Evolutionary conservation across 768 basidiomycete genomes (phyloP).

Genomic region (Phlegmacium glaucopus): DNA sequence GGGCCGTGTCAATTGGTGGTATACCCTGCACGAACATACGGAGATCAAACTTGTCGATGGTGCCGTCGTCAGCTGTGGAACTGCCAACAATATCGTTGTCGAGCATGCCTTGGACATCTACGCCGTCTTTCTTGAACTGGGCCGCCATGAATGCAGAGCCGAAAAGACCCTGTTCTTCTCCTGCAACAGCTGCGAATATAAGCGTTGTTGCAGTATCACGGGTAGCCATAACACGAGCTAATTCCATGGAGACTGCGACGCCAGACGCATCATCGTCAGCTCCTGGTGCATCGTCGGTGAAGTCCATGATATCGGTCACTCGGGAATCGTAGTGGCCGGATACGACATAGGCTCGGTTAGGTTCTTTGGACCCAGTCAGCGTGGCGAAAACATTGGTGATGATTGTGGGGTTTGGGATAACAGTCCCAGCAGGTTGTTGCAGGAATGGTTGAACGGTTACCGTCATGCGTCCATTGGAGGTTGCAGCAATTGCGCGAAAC

Average conservation of each 20-base stretch:
- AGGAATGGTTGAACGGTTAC: constrained; percentile 48
- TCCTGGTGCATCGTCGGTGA: constrained; percentile 44
- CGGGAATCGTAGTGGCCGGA: constrained; percentile 57
- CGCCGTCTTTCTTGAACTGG: constrained; percentile 35
- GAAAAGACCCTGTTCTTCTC: constrained; percentile 51
- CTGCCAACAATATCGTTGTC: constrained; percentile 58
- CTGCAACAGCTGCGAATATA: constrained; percentile 48
- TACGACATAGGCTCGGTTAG: constrained; percentile 49
- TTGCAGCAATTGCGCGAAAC: constrained; percentile 35
- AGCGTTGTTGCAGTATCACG: constrained; percentile 46
- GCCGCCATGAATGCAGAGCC: constrained; percentile 47
- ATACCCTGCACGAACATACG: constrained; percentile 52
- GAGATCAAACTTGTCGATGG: constrained; percentile 43
- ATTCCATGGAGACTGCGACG: constrained; percentile 52
- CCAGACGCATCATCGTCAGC: constrained; percentile 55
- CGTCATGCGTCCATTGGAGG: constrained; percentile 38
- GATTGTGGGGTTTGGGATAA: constrained; percentile 36
- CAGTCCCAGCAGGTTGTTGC: constrained; percentile 22
- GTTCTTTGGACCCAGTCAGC: constrained; percentile 42
- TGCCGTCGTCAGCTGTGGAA: constrained; percentile 45
- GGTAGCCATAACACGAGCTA: constrained; percentile 48
- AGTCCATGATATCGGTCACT: constrained; percentile 35
- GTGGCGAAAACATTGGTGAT: constrained; percentile 53
- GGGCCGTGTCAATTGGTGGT: constrained; percentile 38
- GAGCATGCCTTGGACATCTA: constrained; percentile 54